These are phyloP conservation scores for Yarrowia bubula DNA, from an alignment of 805 yeast genomes.

Conservation along the genomic window DNA sequence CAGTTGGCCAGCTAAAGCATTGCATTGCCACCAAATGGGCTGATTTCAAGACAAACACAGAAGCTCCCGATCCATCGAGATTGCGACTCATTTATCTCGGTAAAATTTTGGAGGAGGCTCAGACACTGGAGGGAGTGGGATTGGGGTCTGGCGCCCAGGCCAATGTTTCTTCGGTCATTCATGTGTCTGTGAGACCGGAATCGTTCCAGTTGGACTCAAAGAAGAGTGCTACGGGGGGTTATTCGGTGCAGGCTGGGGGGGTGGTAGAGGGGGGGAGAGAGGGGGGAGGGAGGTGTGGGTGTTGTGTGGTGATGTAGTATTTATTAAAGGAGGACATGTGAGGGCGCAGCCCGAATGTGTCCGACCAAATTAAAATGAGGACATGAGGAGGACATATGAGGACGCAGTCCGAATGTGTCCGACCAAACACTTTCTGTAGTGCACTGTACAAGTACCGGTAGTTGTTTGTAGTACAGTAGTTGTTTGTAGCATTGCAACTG, in stretches of 20 bases:
- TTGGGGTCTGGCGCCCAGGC: not conserved
- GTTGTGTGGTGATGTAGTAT: not conserved
- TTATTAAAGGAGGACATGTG: not conserved
- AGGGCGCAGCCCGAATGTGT: no score
- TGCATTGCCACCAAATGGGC: conserved; percentile 33
- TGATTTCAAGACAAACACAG: conserved; percentile 34
- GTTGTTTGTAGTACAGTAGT: no score
- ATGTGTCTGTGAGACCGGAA: conserved; percentile 38
- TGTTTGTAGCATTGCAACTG: no score
- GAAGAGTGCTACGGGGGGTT: not conserved
- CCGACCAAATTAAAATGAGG: no score
- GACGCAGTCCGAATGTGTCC: no score
- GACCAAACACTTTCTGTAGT: no score
- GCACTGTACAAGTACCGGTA: no score
- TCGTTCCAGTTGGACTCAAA: conserved; percentile 33
- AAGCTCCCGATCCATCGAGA: conserved; percentile 25
- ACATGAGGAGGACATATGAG: no score
- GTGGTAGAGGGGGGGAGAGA: not conserved
- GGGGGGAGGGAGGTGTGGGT: not conserved
- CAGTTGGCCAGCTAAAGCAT: conserved; percentile 31
- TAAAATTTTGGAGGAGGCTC: conserved; percentile 34
- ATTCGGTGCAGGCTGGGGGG: conserved; percentile 1
- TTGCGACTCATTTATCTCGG: conserved; percentile 40
- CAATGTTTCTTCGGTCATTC: conserved; percentile 34
- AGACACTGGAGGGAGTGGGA: conserved; percentile 32